A percentile compares a stretch with the other conserved stretches of the same genome.
phyloP scores from a whole-genome alignment of 176 grass and related monocot species.

The Dendrocalamus sinicus region DNA sequence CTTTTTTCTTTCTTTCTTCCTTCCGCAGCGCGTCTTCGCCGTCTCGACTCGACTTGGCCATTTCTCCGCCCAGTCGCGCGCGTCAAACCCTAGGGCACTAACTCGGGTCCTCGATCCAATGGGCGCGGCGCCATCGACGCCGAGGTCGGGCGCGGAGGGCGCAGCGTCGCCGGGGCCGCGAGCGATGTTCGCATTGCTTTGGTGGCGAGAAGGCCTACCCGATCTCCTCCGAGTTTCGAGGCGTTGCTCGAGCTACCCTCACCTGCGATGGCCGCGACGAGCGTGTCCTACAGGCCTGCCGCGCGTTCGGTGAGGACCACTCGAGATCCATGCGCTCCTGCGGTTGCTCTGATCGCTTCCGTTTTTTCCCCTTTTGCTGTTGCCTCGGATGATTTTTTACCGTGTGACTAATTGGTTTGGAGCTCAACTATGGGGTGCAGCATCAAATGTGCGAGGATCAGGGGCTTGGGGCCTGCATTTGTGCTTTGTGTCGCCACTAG shows the following conservation, averaged over 20 bases:
- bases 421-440: neutral
- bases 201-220: conserved; percentile 78
- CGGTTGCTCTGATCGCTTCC: neutral
- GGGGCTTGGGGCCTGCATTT: neutral
- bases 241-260: conserved; percentile 86
- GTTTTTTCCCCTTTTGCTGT: neutral
- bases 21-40: conserved; percentile 10
- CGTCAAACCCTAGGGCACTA: conserved; percentile 48
- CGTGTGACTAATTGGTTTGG: conserved; percentile 16
- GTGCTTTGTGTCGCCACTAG: neutral
- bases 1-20: too few relatives aligned
- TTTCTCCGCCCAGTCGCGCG: conserved; percentile 23
- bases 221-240: conserved; percentile 90
- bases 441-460: neutral
- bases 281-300: conserved; percentile 89
- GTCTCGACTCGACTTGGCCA: conserved; percentile 48
- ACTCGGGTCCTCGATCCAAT: conserved; percentile 54
- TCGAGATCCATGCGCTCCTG: conserved; percentile 41
- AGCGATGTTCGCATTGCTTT: conserved; percentile 83
- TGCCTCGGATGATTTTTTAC: neutral
- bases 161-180: conserved; percentile 55
- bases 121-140: conserved; percentile 92
- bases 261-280: conserved; percentile 84
- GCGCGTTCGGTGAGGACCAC: conserved; percentile 67
- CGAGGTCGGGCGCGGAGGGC: conserved; percentile 49